A percentile compares a stretch with the other conserved stretches of the same genome.
phyloP scores from a whole-genome alignment of 2,329 filamentous ascomycete species.

The Zymoseptoria ardabiliae region DNA sequence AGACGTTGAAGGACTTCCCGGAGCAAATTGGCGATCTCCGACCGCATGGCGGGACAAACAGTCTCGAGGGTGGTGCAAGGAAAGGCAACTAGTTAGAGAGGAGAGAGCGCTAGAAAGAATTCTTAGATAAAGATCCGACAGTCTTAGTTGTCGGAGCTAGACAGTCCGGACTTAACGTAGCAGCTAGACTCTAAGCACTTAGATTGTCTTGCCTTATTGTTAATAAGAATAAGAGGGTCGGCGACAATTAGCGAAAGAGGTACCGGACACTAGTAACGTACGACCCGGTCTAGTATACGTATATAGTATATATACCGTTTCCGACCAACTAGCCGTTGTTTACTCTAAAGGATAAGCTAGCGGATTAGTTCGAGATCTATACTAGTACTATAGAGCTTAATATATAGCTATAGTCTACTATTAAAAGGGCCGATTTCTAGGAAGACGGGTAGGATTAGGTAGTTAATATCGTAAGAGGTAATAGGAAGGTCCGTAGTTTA shows the following conservation, averaged over 20 bases:
- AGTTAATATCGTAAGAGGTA: slow-evolving; percentile 41
- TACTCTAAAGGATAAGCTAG: slow-evolving; percentile 57
- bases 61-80: slow-evolving; percentile 47
- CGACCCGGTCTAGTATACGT: slow-evolving; percentile 55
- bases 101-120: slow-evolving; percentile 27
- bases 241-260: slow-evolving; percentile 46
- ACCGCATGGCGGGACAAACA: slow-evolving; percentile 55
- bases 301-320: slow-evolving; percentile 58
- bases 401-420: slow-evolving; percentile 52
- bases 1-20: slow-evolving; percentile 48
- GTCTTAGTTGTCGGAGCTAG: slow-evolving; percentile 50
- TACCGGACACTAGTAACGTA: slow-evolving; percentile 55
- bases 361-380: slow-evolving; percentile 61
- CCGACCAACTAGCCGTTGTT: slow-evolving; percentile 61
- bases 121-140: slow-evolving; percentile 41
- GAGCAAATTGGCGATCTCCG: slow-evolving; percentile 44
- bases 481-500: slow-evolving; percentile 45
- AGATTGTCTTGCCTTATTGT: slow-evolving; percentile 37
- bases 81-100: slow-evolving; percentile 44
- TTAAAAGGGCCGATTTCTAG: slow-evolving; percentile 42
- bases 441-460: slow-evolving; percentile 48
- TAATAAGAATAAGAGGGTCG: slow-evolving; percentile 40
- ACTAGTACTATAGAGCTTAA: slow-evolving; percentile 60
- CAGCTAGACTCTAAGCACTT: slow-evolving; percentile 35
- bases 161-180: slow-evolving; percentile 28